These are phyloP conservation scores for Trichoderma reesei DNA, from an alignment of 495 filamentous ascomycete species.

Conservation along the genomic window DNA sequence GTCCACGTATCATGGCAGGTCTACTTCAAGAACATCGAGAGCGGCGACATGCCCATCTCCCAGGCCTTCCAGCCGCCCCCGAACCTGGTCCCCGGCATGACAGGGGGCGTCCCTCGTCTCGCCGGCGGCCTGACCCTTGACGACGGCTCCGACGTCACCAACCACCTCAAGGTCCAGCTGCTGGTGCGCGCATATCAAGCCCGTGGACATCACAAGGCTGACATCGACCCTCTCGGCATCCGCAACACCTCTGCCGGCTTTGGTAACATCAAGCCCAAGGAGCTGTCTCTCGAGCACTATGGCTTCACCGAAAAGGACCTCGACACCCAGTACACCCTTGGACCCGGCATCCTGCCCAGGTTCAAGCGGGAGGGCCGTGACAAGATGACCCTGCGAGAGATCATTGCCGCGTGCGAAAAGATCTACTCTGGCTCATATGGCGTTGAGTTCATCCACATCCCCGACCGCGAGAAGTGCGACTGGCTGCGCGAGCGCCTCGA, in stretches of 20 bases:
- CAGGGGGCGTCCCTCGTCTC: conserved; percentile 66
- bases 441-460: conserved; percentile 97
- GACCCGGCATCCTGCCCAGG: conserved; percentile 89
- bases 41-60: conserved; percentile 91
- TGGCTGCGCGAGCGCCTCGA: conserved; percentile 94
- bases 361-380: conserved; percentile 79
- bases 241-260: conserved; percentile 77
- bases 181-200: conserved; percentile 96
- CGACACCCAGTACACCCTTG: conserved; percentile 82
- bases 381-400: conserved; percentile 95
- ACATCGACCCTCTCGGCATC: conserved; percentile 93
- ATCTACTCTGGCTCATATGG: conserved; percentile 96
- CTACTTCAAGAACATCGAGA: conserved; percentile 99
- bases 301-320: conserved; percentile 90
- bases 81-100: conserved; percentile 70
- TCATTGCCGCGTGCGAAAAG: conserved; percentile 83
- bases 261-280: conserved; percentile 80
- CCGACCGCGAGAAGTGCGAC: conserved; percentile 93
- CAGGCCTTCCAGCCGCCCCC: conserved; percentile 94
- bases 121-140: conserved; percentile 61
- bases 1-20: conserved; percentile 98
- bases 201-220: conserved; percentile 94
- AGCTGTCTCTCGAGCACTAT: conserved; percentile 87
- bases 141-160: conserved; percentile 74
- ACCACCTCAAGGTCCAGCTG: conserved; percentile 97